Percentiles rank a stretch among this genome's conserved stretches.
phyloP scores from a whole-genome alignment of 2,329 filamentous ascomycete genomes.

The Mycosphaerella arachidis region DNA sequence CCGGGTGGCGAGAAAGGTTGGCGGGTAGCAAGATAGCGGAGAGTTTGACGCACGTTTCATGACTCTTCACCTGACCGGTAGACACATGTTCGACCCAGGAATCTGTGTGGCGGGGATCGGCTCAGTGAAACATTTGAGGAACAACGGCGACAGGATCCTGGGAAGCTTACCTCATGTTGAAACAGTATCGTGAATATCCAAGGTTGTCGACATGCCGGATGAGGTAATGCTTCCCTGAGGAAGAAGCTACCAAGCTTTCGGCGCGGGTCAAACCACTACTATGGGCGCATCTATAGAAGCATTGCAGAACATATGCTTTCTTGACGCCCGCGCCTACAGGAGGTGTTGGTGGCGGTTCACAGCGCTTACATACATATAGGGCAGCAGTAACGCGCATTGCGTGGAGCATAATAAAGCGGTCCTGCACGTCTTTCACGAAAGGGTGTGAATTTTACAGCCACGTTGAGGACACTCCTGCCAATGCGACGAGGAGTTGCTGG shows the following conservation, averaged over 20 bases:
- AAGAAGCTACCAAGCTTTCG: background rate
- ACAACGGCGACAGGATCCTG: background rate
- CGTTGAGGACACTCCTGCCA: background rate
- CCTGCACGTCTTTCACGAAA: background rate
- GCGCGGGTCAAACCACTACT: background rate
- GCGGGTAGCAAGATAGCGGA: background rate
- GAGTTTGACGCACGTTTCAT: slow-evolving; percentile 5
- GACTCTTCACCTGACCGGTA: background rate
- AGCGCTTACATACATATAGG: background rate
- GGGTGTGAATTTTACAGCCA: background rate
- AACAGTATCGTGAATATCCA: background rate
- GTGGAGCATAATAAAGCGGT: background rate
- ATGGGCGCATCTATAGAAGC: background rate
- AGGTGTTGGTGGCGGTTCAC: slow-evolving; percentile 2
- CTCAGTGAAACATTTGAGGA: background rate
- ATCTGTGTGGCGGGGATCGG: background rate
- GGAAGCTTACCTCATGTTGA: background rate
- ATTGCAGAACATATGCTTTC: background rate
- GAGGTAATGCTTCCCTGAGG: background rate
- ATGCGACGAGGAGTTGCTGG: background rate
- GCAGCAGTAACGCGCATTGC: background rate
- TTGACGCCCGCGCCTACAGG: background rate
- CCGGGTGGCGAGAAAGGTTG: background rate
- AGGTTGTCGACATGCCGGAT: background rate
- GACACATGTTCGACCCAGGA: background rate